Evolutionary conservation across 305 asterid species (phyloP), one percentile per base, ranked within the genome.

Genomic region (Plantago coronopus): DNA sequence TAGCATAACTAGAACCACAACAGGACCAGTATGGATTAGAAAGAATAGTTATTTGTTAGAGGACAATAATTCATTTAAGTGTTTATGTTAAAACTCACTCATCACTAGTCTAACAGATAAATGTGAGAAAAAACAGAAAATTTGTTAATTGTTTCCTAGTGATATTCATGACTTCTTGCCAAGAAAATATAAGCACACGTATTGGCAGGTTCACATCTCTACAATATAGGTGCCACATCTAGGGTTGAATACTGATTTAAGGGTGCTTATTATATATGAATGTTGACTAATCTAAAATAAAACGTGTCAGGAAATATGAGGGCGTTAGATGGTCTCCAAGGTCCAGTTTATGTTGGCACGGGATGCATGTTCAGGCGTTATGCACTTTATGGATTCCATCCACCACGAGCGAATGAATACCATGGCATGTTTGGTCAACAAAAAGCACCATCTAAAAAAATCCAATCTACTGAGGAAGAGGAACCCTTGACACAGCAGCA

Each of bases 271-370:
- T 19, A 25, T 19, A 17, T 7, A 2, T 34, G 14, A 16, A n/a
- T 34, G 13, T 12, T 23, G 46, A 27, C 51, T 42, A 48, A 67
- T 63, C 31, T 65, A 49, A 44, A 64, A 54, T 9, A 19, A 21
- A 6, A 48, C 17, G 10, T 46, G 18, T 45, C 73, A 89, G 97
- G 97, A 20, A 91, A 91, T 67, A 93, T 93, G 99, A 79, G 99
- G 73, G 99, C 99, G 59, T 69, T 93, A 66, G 99, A 93, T 64
- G 99, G 97, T 56, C 87, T 93, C 48, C 99, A 89, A 70, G 99
- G 99, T 54, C 99, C 99, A 9, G 91, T 93, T 4, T 93, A 89
- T 42, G 99, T 93, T 0, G 99, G 99, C 62, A 93, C 99, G 0
- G 97, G 99, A 12, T 84, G 95, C 79, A 81, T 89, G 95, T 89